Evolutionary conservation across 164 flowering plant genomes (phyloP).

Genomic region (Stephania yunnanensis): DNA sequence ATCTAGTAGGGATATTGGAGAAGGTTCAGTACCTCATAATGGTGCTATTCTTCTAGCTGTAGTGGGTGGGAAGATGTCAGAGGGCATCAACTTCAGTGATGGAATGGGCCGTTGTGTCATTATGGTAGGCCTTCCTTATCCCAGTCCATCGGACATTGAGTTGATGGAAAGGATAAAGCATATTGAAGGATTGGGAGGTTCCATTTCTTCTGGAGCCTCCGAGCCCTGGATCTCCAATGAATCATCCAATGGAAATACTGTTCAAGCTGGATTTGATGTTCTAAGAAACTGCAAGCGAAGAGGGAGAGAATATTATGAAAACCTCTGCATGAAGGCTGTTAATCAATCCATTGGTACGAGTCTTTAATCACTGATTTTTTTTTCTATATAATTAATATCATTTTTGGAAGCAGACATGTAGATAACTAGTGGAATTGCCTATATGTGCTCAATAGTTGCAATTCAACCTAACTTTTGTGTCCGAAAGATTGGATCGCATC

Average conservation of each 20-base stretch:
- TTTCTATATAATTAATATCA: neutral
- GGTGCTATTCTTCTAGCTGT: slow-evolving; percentile 90
- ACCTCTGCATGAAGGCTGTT: slow-evolving; percentile 98
- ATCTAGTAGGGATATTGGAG: slow-evolving; percentile 22
- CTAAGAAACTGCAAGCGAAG: slow-evolving; percentile 71
- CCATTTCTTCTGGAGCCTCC: slow-evolving; percentile 13
- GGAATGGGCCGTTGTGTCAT: slow-evolving; percentile 94
- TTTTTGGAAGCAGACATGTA: neutral
- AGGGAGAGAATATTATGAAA: slow-evolving; percentile 94
- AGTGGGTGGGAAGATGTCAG: slow-evolving; percentile 97
- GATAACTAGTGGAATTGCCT: neutral
- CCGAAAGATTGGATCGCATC: neutral
- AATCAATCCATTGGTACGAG: slow-evolving; percentile 90
- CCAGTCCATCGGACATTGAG: slow-evolving; percentile 86
- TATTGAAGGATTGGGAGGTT: slow-evolving; percentile 61
- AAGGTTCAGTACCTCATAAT: slow-evolving; percentile 26
- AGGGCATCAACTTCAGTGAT: slow-evolving; percentile 96
- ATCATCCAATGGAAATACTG: slow-evolving; percentile 26
- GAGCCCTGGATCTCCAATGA: slow-evolving; percentile 15
- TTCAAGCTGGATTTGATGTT: slow-evolving; percentile 59
- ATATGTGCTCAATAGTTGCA: slow-evolving; percentile 1
- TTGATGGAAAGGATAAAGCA: slow-evolving; percentile 83
- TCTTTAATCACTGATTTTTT: neutral
- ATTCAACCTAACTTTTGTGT: neutral
- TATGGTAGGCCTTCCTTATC: slow-evolving; percentile 97